Base-by-base conservation (phyloP, 2,329 filamentous ascomycete species). In the Bisporella sp. region DNA sequence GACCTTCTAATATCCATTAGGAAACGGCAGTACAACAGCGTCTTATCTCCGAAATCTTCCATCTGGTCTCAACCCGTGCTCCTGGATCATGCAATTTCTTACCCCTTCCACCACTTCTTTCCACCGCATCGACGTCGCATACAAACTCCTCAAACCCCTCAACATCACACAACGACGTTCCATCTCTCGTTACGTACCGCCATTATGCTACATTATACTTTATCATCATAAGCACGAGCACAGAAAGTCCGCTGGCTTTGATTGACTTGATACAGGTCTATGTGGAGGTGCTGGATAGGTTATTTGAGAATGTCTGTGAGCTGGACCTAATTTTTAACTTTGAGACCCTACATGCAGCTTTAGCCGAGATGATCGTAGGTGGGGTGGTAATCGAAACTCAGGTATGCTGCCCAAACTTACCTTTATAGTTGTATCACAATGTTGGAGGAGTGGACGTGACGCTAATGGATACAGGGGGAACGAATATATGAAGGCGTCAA, bases 251-350 rank as follows among this genome's bases (percentile, higher is more conserved):
- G 1, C 84, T 99, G 3, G 93, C 93, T 1, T 78, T 99, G 29
- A 90, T 99, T 55, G 93, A 99, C 69, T 74, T 99, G 49, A 97
- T 99, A 58, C 93, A 99, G 70, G 93, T 99, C 53, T 99, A 96
- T 63, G 93, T 99, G 56, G 93, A 99, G 70, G 85, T 92, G 1
- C 79, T 99, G 35, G 93, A 99, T 68, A 83, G 89, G 57, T 77
- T 99, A 40, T 99, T 99, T 66, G 93, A 97, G 72, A 96, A 99
- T 67, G 93, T 99, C 7, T 99, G 93, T 77, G 93, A 99, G 73
- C 76, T 99, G 50, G 75, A 99, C 69, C 78, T 99, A 60, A 99
- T 99, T 68, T 99, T 99, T 74, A 97, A 97, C 67, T 99, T 96
- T 62, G 93, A 99, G 77, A 95, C 90, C 12, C 76, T 99, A 62